These are phyloP conservation scores for Talaromyces pinophilus DNA, from an alignment of 2,329 filamentous ascomycete genomes.

Conservation along the genomic window DNA sequence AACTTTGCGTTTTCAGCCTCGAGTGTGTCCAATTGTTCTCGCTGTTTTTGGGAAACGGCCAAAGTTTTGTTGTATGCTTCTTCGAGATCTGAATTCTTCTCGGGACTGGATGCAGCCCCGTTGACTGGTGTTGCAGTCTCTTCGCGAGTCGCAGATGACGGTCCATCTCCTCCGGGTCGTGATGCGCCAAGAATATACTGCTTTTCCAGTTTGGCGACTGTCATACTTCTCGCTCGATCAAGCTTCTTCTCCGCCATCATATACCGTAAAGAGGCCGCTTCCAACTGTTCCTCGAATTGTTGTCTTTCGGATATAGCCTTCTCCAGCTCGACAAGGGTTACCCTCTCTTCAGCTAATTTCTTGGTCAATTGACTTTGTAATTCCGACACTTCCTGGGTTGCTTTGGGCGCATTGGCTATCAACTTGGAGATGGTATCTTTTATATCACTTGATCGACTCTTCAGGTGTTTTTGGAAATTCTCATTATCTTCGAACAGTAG, in stretches of 20 bases:
- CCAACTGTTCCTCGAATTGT: constrained; percentile 79
- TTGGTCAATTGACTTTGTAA: constrained; percentile 74
- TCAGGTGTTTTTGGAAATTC: constrained; percentile 75
- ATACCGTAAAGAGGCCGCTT: constrained; percentile 84
- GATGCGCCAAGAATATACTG: constrained; percentile 73
- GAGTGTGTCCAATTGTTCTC: constrained; percentile 80
- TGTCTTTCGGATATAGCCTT: constrained; percentile 76
- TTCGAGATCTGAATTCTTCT: constrained; percentile 68
- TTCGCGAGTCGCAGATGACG: constrained; percentile 52
- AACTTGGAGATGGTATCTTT: constrained; percentile 71
- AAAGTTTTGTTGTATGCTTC: constrained; percentile 74
- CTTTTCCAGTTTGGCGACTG: constrained; percentile 88
- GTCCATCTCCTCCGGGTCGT: constrained; percentile 50
- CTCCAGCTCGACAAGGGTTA: constrained; percentile 73
- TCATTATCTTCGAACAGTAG: constrained; percentile 58
- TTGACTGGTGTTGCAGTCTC: constrained; percentile 57
- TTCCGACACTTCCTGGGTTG: constrained; percentile 68
- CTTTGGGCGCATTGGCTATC: constrained; percentile 50
- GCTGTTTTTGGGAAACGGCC: constrained; percentile 77
- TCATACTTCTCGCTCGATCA: constrained; percentile 82
- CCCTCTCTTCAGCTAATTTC: constrained; percentile 79
- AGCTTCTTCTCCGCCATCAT: constrained; percentile 95
- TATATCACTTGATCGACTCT: constrained; percentile 73
- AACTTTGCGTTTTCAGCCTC: constrained; percentile 73
- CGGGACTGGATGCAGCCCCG: constrained; percentile 54